Conservation (phyloP, 257 asterid species). For the Craterostigma plantagineum region DNA sequence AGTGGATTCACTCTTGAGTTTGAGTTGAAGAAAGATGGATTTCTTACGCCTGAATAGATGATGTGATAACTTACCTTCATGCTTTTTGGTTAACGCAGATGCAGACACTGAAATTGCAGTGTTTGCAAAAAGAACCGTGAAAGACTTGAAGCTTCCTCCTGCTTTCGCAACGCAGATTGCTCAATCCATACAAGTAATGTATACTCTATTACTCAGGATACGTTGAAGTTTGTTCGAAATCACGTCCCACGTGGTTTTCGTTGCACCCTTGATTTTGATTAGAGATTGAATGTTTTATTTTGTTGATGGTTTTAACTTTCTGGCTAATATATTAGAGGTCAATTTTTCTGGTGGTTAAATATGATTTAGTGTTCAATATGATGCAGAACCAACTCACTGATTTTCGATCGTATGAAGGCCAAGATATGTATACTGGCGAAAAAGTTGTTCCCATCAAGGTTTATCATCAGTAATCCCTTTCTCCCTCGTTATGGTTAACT, state of each 20-base stretch:
- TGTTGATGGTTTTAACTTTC: too few relatives aligned
- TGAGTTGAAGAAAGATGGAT: too few relatives aligned
- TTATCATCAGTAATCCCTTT: conserved; percentile 8
- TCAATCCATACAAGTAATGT: conserved; percentile 74
- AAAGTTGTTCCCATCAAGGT: conserved; percentile 93
- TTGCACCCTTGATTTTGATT: too few relatives aligned
- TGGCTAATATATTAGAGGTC: too few relatives aligned
- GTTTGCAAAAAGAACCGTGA: conserved; percentile 82
- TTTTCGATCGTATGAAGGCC: conserved; percentile 86
- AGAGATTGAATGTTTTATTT: too few relatives aligned
- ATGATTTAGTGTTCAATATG: conserved; percentile 10
- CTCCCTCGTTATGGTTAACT: not conserved
- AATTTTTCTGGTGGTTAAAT: conserved; percentile 4
- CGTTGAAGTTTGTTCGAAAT: not conserved
- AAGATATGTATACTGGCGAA: conserved; percentile 91
- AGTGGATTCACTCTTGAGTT: conserved; percentile 5
- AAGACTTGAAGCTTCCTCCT: conserved; percentile 87
- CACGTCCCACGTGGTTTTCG: too few relatives aligned
- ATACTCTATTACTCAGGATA: conserved; percentile 5
- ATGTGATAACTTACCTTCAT: too few relatives aligned
- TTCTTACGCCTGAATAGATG: too few relatives aligned
- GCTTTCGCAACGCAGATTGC: conserved; percentile 81
- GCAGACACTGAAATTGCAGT: conserved; percentile 78
- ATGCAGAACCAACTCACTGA: conserved; percentile 67
- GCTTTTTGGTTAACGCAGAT: conserved; percentile 29